Percentiles rank a stretch among this genome's conserved stretches.
phyloP scores from a whole-genome alignment of 257 asterid species.

The Solanum etuberosum region DNA sequence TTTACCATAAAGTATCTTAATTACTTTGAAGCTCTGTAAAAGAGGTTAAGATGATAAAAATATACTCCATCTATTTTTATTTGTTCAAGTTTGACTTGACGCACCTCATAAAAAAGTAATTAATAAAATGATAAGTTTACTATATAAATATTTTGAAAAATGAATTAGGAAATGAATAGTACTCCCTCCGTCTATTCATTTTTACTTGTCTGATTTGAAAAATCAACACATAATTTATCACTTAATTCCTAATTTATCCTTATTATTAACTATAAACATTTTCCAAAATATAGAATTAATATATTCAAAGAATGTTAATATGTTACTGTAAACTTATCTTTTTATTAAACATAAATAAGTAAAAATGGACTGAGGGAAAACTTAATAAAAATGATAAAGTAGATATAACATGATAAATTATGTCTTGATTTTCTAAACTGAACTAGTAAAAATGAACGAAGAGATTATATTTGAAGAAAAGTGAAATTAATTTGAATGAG shows the following conservation, averaged over 20 bases:
- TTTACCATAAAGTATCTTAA: not conserved
- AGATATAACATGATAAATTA: no score
- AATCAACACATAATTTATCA: not conserved
- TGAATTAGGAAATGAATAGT: not conserved
- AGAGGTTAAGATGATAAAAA: not conserved
- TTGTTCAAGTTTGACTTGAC: not conserved
- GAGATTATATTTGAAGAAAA: not conserved
- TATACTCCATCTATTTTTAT: not conserved
- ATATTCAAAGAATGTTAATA: not conserved
- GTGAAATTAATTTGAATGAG: not conserved
- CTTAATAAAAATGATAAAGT: no score
- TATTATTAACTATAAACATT: not conserved
- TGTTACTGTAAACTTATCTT: no score
- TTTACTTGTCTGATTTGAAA: not conserved
- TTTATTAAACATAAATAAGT: no score
- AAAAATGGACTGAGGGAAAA: no score
- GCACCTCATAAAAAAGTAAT: not conserved
- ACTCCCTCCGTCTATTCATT: not conserved
- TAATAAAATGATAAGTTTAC: not conserved
- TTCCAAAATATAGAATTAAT: no score
- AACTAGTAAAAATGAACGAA: not conserved
- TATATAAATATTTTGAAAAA: no score
- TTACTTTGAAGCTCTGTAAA: not conserved
- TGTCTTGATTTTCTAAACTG: not conserved
- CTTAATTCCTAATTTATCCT: not conserved